Percentiles rank a stretch among this genome's conserved stretches.
These are phyloP conservation scores for Gossypium davidsonii DNA, from an alignment of 441 rosid species.

Conservation along the genomic window DNA sequence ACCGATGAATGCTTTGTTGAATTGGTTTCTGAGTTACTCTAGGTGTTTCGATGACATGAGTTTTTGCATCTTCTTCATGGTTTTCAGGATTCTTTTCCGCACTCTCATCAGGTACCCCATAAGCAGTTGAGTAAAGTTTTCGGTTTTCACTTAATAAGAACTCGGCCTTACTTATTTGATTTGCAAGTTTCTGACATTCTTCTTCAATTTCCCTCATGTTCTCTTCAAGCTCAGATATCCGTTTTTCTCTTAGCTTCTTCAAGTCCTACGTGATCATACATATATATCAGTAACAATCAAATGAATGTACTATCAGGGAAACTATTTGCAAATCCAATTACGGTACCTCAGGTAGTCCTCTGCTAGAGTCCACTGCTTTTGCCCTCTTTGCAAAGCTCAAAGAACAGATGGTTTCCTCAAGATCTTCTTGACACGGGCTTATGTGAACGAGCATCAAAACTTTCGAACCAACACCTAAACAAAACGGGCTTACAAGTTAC, in stretches of 20 bases:
- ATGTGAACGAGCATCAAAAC: slow-evolving; percentile 82
- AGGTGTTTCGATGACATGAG: slow-evolving; percentile 30
- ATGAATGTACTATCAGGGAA: background rate
- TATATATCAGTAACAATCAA: slow-evolving; percentile 8
- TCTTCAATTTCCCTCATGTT: slow-evolving; percentile 55
- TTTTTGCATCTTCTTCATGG: slow-evolving; percentile 17
- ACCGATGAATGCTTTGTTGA: slow-evolving; percentile 21
- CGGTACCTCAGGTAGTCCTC: slow-evolving; percentile 54
- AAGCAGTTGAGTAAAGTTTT: slow-evolving; percentile 34
- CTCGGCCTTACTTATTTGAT: slow-evolving; percentile 45
- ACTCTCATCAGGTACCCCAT: slow-evolving; percentile 24
- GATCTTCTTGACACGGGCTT: slow-evolving; percentile 68
- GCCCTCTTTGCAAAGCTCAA: slow-evolving; percentile 78
- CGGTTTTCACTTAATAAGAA: slow-evolving; percentile 48
- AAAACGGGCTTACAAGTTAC: slow-evolving; percentile 13
- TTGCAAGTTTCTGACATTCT: slow-evolving; percentile 33
- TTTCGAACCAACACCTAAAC: slow-evolving; percentile 65
- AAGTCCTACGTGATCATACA: slow-evolving; percentile 34
- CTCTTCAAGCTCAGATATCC: slow-evolving; percentile 50
- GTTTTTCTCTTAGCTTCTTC: slow-evolving; percentile 45
- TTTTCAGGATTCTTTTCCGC: slow-evolving; percentile 27
- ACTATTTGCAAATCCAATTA: background rate
- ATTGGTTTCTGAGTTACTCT: slow-evolving; percentile 22
- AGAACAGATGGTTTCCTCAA: slow-evolving; percentile 74
- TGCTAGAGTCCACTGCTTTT: slow-evolving; percentile 55